Base-by-base conservation (phyloP, 495 filamentous ascomycete genomes). In the Aspergillus kassunensis region DNA sequence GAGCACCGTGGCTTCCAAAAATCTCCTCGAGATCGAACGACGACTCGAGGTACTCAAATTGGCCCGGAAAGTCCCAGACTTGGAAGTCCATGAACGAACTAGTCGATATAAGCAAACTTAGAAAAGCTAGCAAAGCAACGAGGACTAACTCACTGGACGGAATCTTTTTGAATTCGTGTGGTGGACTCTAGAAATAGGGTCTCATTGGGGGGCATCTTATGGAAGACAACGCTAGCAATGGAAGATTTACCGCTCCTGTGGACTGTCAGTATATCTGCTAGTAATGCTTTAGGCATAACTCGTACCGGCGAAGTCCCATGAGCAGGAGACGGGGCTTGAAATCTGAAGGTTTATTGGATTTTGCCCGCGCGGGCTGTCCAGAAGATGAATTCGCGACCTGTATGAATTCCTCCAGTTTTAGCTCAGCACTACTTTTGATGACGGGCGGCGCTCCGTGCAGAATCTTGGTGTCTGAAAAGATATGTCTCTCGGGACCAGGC, bases 61-160 rank as follows among this genome's bases (percentile, higher is more conserved):
- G 90, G 23, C 91, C 90, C 0, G 95, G 93, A 47, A 98, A 90
- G 62, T 98, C 93, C 89, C 90, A 96, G 25, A 97, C 88, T 64
- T 97, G 91, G 62, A 98, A 96, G 61, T 97, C 91, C 90, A 97
- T 95, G 59, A 98, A 97, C 6, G 92, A 96, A 61, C 92, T 96
- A n/a, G n/a, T n/a, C n/a, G n/a, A 33, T 23, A 10, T 6, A 15
- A 2, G 4, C 6, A 31, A 6, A 34, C 13, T 27, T 44, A 53
- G 31, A n/a, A n/a, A n/a, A n/a, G n/a, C n/a, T n/a, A n/a, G n/a
- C n/a, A n/a, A n/a, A n/a, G n/a, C n/a, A n/a, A n/a, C n/a, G n/a
- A n/a, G n/a, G n/a, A n/a, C n/a, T 9, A 16, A 69, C 85, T 72
- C 62, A 96, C 90, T 91, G 90, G 64, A 96, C 89, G 1, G 87